Evolutionary conservation across 306 rosid genomes (phyloP).

Genomic region (Medicago ruthenica): DNA sequence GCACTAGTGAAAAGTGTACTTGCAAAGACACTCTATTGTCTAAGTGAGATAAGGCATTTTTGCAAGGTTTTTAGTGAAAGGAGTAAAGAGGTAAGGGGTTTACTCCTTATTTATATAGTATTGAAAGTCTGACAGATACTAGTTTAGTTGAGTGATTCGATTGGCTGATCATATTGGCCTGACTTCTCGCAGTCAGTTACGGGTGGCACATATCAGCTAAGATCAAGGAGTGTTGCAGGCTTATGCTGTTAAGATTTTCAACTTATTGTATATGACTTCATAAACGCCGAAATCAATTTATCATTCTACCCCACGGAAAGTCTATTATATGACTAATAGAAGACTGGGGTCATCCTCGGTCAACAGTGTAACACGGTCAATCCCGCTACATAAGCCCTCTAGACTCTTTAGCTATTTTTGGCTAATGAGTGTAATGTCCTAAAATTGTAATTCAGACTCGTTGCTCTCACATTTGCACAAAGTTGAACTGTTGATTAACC

Average conservation of each 20-base stretch:
- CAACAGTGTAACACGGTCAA: background rate
- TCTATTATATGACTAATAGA: background rate
- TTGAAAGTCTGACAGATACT: background rate
- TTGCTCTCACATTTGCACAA: background rate
- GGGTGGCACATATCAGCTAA: background rate
- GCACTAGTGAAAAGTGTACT: background rate
- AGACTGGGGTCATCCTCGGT: background rate
- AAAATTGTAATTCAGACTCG: background rate
- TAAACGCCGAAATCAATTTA: background rate
- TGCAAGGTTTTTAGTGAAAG: background rate
- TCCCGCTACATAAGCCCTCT: background rate
- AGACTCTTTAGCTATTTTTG: background rate
- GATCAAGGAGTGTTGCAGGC: background rate
- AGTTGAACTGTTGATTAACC: background rate
- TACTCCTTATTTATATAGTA: background rate
- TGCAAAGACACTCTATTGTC: background rate
- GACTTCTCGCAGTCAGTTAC: background rate
- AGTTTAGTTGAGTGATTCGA: background rate
- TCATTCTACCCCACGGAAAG: background rate
- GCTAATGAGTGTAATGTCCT: background rate
- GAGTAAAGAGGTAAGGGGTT: background rate
- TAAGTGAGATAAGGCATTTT: background rate
- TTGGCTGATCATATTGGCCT: background rate
- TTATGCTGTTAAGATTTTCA: background rate
- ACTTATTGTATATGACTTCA: background rate